Base-by-base conservation (phyloP, 2,329 filamentous ascomycete genomes). In the Mariannaea sp. region DNA sequence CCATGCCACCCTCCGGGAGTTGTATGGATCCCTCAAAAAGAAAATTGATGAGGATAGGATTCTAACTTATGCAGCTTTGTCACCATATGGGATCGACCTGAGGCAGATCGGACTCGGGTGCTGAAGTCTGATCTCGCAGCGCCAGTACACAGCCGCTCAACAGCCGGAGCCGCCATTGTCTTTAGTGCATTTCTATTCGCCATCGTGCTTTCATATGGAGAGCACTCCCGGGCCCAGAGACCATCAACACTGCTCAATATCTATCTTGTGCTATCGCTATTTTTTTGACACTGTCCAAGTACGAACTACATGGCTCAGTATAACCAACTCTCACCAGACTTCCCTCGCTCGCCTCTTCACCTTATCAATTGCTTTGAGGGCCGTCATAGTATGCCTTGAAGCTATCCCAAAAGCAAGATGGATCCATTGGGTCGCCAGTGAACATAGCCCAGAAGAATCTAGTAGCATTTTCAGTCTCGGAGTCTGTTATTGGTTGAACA, bases 201-300 rank as follows among this genome's bases (percentile, higher is more conserved):
- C 38, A 22, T 49, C 6, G 26, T 27, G 2, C 19, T 53, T 19
- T 43, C 38, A 7, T 49, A 41, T 19, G 27, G 53, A 13, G 55
- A 58, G 14, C 73, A 75, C 51, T 58, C 56, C 60, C 72, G 58
- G 20, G 67, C 71, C 6, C 63, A 67, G 0, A 67, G 74, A 3
- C 76, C 76, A 0, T 79, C 76, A 0, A 63, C 73, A 1, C 50
- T 78, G 1, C 60, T 80, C 7, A 71, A 64, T 17, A 56, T 62
- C 14, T 79, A 73, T 50, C 59, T 80, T 12, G 64, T 72, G 33
- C 35, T 75, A n/a, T 71, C 72, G 7, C 49, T 74, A n/a, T 1
- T 61, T 79, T 2, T 65, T 78, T 9, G 77, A 79, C 30, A 56
- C 68, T 4, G 65, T 71, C 1, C 72, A 73, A 49, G 63, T 66